Evolutionary conservation across 2,329 filamentous ascomycete species (phyloP).

Genomic region (Aspergillus intermedius): DNA sequence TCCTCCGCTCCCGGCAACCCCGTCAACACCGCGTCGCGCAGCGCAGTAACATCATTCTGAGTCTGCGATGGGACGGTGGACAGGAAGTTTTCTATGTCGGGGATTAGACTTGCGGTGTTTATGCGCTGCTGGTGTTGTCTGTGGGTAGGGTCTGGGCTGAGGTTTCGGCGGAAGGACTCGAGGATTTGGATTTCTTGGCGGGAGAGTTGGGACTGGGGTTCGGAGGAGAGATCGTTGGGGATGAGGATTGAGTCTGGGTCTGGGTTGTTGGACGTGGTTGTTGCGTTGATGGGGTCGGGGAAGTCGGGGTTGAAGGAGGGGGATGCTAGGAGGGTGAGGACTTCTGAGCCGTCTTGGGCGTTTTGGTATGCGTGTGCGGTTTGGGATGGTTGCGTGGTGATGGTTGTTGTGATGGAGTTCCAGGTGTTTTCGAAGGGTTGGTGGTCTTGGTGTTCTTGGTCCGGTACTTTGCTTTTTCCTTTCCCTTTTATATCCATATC

Average conservation of each 20-base stretch:
- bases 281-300: slow-evolving; percentile 7
- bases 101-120: slow-evolving; percentile 25
- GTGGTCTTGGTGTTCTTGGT: neutral
- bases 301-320: slow-evolving; percentile 26
- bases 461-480: slow-evolving; percentile 2
- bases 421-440: slow-evolving; percentile 15
- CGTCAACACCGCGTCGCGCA: slow-evolving; percentile 24
- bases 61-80: slow-evolving; percentile 13
- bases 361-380: neutral
- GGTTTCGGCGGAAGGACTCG: slow-evolving; percentile 26
- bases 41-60: slow-evolving; percentile 10
- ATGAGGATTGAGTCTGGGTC: slow-evolving; percentile 19
- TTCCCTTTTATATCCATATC: slow-evolving; percentile 9
- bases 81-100: slow-evolving; percentile 28
- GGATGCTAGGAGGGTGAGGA: slow-evolving; percentile 34
- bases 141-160: slow-evolving; percentile 3
- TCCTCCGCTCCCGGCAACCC: slow-evolving; percentile 26
- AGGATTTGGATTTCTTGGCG: slow-evolving; percentile 22
- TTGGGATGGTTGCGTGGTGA: slow-evolving; percentile 1
- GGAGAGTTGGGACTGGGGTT: slow-evolving; percentile 7
- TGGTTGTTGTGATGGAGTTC: slow-evolving; percentile 6
- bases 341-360: slow-evolving; percentile 35
- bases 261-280: too few relatives aligned
- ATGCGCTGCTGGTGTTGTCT: slow-evolving; percentile 11
- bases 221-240: slow-evolving; percentile 14